phyloP scores from a whole-genome alignment of 2,329 filamentous ascomycete species.

The Pseudocercospora vitis region DNA sequence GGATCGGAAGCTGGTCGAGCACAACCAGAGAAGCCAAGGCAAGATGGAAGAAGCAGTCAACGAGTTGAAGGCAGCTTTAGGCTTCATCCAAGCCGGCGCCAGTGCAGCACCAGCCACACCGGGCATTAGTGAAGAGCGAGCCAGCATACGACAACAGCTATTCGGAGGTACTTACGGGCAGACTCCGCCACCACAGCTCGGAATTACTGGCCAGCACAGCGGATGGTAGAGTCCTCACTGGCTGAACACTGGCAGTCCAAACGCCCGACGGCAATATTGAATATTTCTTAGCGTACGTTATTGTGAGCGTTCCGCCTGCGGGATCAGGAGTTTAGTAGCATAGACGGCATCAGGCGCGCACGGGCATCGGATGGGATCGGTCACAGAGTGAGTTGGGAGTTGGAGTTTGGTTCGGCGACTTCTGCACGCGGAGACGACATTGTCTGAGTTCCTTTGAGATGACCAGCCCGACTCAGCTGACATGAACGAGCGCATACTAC shows the following conservation, averaged over 20 bases:
- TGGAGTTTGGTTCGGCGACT: neutral
- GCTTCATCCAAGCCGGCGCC: slow-evolving; percentile 67
- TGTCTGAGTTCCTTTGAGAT: neutral
- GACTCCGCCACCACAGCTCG: slow-evolving; percentile 50
- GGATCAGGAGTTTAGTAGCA: neutral
- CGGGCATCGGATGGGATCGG: neutral
- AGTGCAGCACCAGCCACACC: slow-evolving; percentile 26
- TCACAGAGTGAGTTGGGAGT: neutral
- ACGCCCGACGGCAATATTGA: neutral
- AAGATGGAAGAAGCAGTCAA: slow-evolving; percentile 77
- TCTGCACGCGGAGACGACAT: neutral
- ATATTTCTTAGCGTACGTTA: slow-evolving; percentile 1
- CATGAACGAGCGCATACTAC: neutral
- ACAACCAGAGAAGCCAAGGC: slow-evolving; percentile 83
- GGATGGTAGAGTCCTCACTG: slow-evolving; percentile 14
- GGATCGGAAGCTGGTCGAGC: slow-evolving; percentile 83
- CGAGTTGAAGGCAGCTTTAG: slow-evolving; percentile 69
- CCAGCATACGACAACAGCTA: slow-evolving; percentile 53
- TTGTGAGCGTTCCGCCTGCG: neutral
- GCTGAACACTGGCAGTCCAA: neutral
- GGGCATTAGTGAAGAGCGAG: slow-evolving; percentile 39
- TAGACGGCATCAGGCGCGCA: neutral
- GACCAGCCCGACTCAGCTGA: neutral
- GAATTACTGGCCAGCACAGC: slow-evolving; percentile 47
- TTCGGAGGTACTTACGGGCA: slow-evolving; percentile 46